Percentiles rank a stretch among this genome's conserved stretches.
Conservation (phyloP, 805 yeast species). For the Metschnikowia chrysomelidarum region DNA sequence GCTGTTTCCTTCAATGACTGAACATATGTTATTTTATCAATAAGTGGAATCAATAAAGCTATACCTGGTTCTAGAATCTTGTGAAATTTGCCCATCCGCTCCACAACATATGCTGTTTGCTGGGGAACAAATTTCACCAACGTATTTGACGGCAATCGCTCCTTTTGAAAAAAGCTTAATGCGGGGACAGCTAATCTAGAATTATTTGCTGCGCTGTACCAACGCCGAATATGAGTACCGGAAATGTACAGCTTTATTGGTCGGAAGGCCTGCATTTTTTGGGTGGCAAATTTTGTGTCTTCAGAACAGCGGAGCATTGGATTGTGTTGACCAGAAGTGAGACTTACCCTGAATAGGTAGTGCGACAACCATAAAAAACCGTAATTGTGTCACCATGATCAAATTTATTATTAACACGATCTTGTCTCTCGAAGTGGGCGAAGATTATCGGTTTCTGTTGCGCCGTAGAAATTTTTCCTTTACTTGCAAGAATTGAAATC, state of each 20-base stretch:
- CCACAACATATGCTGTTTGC: constrained; percentile 89
- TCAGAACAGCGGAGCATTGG: neutral
- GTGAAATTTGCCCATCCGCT: constrained; percentile 84
- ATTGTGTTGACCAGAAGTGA: neutral
- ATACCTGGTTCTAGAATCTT: constrained; percentile 68
- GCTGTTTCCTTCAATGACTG: constrained; percentile 82
- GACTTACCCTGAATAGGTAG: neutral
- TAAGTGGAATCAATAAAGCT: constrained; percentile 66
- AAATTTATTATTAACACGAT: no score
- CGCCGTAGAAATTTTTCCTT: no score
- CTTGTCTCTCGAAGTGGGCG: no score
- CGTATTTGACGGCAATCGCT: constrained; percentile 71
- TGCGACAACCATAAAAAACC: constrained; percentile 1
- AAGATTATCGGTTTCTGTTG: no score
- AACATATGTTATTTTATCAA: constrained; percentile 77
- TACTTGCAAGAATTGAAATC: no score
- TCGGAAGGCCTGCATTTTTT: constrained; percentile 7
- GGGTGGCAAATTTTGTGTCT: neutral
- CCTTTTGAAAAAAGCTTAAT: constrained; percentile 58
- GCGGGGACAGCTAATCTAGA: constrained; percentile 14
- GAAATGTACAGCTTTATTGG: constrained; percentile 1
- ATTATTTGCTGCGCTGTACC: constrained; percentile 9
- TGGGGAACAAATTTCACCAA: constrained; percentile 80
- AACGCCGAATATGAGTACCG: constrained; percentile 5
- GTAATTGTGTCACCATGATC: no score